Percentiles rank a stretch among this genome's conserved stretches.
These are phyloP conservation scores for Hura crepitans DNA, from an alignment of 441 rosid species.

Conservation along the genomic window DNA sequence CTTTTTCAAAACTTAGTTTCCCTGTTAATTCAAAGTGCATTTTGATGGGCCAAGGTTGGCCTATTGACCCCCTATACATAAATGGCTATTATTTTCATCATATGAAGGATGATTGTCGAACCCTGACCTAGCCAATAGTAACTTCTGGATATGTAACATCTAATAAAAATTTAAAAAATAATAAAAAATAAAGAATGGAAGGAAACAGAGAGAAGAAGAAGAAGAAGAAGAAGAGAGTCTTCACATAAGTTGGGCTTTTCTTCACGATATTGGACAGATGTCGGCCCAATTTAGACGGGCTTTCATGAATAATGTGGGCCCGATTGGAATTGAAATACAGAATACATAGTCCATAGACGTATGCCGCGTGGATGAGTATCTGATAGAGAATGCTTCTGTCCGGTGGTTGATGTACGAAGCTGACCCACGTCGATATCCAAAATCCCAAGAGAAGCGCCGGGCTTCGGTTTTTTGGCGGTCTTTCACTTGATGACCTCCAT, in stretches of 20 bases:
- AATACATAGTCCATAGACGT: background rate
- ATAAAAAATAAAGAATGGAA: no score
- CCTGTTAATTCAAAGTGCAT: background rate
- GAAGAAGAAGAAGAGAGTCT: no score
- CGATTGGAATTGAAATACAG: background rate
- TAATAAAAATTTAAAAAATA: no score
- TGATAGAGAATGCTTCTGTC: background rate
- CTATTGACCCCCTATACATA: background rate
- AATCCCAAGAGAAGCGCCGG: background rate
- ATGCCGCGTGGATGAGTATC: conserved; percentile 35
- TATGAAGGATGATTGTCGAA: background rate
- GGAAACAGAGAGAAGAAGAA: no score
- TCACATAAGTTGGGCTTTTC: no score
- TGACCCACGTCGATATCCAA: conserved; percentile 38
- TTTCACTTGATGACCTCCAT: background rate
- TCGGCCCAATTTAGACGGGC: background rate
- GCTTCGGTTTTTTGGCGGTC: conserved; percentile 5
- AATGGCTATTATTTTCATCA: background rate
- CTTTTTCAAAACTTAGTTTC: background rate
- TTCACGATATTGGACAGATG: background rate
- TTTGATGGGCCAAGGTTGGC: background rate
- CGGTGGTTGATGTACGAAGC: conserved; percentile 29
- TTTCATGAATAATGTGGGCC: background rate
- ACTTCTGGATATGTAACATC: no score
- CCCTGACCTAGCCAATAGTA: no score